Evolutionary conservation across 768 basidiomycete species (phyloP).

Genomic region (Tylopilus cervinicoccineus): DNA sequence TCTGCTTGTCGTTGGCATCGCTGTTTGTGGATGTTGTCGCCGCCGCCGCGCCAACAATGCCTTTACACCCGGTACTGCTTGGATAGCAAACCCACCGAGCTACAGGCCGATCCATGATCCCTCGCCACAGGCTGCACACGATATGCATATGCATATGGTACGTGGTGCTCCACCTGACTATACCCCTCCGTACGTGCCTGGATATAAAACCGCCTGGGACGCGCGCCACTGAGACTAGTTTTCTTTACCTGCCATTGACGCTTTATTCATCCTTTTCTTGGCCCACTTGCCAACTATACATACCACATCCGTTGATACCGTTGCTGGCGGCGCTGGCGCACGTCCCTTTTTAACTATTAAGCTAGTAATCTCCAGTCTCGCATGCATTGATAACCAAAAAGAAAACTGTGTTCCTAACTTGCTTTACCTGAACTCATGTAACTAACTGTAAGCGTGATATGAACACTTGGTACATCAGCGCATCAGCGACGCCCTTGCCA

Average conservation of each 20-base stretch:
- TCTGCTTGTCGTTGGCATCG: background rate
- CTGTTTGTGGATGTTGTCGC: constrained; percentile 8
- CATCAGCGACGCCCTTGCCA: no score
- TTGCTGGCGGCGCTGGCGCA: no score
- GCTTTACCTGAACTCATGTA: no score
- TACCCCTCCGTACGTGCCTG: constrained; percentile 6
- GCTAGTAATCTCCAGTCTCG: no score
- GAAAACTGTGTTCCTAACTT: no score
- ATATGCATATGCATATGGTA: constrained; percentile 27
- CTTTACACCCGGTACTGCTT: background rate
- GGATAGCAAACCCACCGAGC: constrained; percentile 4
- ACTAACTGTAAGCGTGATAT: no score
- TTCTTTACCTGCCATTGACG: background rate
- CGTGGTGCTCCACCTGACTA: constrained; percentile 11
- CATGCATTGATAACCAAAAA: no score
- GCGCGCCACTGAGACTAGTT: constrained; percentile 11
- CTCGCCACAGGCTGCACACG: constrained; percentile 26
- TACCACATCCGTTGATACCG: background rate
- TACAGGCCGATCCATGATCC: constrained; percentile 26
- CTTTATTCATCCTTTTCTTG: background rate
- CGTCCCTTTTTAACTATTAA: no score
- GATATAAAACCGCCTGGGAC: constrained; percentile 26
- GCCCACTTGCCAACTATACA: background rate
- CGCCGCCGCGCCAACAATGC: constrained; percentile 12
- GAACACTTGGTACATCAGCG: no score